A percentile compares a stretch with the other conserved stretches of the same genome.
phyloP scores from a whole-genome alignment of 805 yeast species.

The Candida ipomoeae region DNA sequence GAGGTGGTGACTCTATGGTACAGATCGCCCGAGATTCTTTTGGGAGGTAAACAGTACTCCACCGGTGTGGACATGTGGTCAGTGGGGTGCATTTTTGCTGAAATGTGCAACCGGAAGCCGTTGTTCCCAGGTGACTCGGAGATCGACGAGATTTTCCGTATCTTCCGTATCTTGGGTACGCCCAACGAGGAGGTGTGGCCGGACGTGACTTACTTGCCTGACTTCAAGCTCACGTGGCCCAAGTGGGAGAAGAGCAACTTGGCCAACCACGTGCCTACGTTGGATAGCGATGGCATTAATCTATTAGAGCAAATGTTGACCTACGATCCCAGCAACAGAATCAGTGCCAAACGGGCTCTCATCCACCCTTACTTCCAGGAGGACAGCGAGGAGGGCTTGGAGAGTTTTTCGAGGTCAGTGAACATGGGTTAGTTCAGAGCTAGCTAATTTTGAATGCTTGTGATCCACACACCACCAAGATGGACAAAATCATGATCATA shows the following conservation, averaged over 20 bases:
- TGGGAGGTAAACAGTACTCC: constrained; percentile 95
- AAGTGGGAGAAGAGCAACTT: constrained; percentile 78
- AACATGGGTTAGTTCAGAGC: constrained; percentile 31
- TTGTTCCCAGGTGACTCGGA: constrained; percentile 97
- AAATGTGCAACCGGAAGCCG: constrained; percentile 94
- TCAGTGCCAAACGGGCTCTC: constrained; percentile 91
- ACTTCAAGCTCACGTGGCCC: constrained; percentile 89
- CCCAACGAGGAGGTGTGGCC: constrained; percentile 96
- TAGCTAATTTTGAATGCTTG: background rate
- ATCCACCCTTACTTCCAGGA: constrained; percentile 81
- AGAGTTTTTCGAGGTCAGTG: constrained; percentile 33
- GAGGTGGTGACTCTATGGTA: constrained; percentile 98
- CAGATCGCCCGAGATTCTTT: constrained; percentile 90
- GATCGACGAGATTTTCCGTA: constrained; percentile 93
- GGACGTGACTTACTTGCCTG: constrained; percentile 84
- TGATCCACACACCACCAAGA: background rate
- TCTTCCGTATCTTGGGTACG: constrained; percentile 88
- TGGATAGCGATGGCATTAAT: constrained; percentile 82
- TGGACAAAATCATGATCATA: constrained; percentile 1
- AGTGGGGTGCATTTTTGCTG: constrained; percentile 95
- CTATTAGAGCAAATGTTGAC: constrained; percentile 72
- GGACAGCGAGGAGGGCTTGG: constrained; percentile 31
- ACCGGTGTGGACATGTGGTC: constrained; percentile 99
- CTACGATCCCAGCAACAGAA: constrained; percentile 90
- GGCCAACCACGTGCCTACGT: constrained; percentile 66